Evolutionary conservation across 2,329 filamentous ascomycete species (phyloP), one percentile per base, ranked within the genome.

Genomic region (Elsinoe necatrix): DNA sequence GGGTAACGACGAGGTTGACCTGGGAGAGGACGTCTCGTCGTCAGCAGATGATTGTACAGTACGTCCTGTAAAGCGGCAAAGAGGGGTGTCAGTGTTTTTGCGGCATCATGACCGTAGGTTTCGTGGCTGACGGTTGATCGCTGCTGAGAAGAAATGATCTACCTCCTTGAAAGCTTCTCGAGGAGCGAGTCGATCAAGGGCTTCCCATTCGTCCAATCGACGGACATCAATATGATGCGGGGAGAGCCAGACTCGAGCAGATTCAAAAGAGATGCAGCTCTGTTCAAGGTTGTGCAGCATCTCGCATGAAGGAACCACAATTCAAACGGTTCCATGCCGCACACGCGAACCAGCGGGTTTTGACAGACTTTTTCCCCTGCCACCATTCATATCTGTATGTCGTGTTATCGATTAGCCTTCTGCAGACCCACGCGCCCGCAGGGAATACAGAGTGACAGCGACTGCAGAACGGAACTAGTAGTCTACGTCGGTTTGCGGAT

Each of bases 331-430:
- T 11, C 34, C 34, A 25, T 9, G 41, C 41, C 27, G 18, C 41
- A 25, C 48, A 52, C 48, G 39, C 48, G 48, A n/a, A 52, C 48
- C 48, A 52, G 48, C 48, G 39, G 47, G 34, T 52, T 50, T 35
- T 43, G 39, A 6, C n/a, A 43, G 39, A 21, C 16, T 25, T 50
- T 18, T 25, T 14, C 25, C n/a, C 45, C 45, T 35, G 25, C 45
- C 45, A 31, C 45, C 45, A n/a, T 25, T 47, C 43, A 4, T 25
- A 6, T 37, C 34, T 37, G 41, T 8, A 23, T 7, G 41, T 25
- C 41, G 34, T n/a, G 34, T 37, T 29, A 37, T 37, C 34, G 41
- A 45, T 45, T 21, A 45, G 23, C 20, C 23, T 23, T 11, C 23
- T 43, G 21, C 41, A 43, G 41, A 43, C 41, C 41, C 41, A 43